Evolutionary conservation across 2,329 filamentous ascomycete species (phyloP).

Genomic region (Botrytis deweyae): DNA sequence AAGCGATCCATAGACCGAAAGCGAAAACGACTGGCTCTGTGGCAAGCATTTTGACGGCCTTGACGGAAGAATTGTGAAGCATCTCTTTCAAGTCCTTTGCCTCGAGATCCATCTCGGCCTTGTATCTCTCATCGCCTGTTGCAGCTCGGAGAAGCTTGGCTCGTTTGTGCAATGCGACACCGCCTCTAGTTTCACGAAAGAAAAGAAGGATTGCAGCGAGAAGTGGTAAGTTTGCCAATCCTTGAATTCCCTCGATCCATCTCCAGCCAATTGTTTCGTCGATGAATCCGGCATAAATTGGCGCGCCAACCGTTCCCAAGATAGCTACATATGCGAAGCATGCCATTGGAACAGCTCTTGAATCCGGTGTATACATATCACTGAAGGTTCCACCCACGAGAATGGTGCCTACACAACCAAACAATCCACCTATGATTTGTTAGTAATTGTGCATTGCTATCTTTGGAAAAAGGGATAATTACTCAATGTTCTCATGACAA

Average conservation of each 20-base stretch:
- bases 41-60: constrained; percentile 69
- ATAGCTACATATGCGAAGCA: constrained; percentile 73
- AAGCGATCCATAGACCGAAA: constrained; percentile 86
- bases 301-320: constrained; percentile 68
- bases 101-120: constrained; percentile 52
- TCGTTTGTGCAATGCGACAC: constrained; percentile 74
- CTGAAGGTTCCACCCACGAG: constrained; percentile 82
- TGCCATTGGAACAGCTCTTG: constrained; percentile 84
- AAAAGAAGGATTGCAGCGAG: constrained; percentile 64
- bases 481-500: constrained; percentile 60
- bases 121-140: constrained; percentile 59
- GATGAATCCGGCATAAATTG: constrained; percentile 62
- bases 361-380: constrained; percentile 75
- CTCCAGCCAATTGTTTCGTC: constrained; percentile 66
- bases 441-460: neutral
- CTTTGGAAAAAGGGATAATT: constrained; percentile 37
- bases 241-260: constrained; percentile 86
- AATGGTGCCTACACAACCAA: constrained; percentile 69
- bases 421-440: constrained; percentile 52
- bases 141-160: constrained; percentile 62
- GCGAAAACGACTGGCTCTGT: constrained; percentile 78
- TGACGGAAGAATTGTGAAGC: constrained; percentile 69
- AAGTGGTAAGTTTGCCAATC: constrained; percentile 63
- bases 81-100: constrained; percentile 58
- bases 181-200: constrained; percentile 79